phyloP scores from a whole-genome alignment of 2,329 filamentous ascomycete species.

The Magnaporthiopsis incrustans region DNA sequence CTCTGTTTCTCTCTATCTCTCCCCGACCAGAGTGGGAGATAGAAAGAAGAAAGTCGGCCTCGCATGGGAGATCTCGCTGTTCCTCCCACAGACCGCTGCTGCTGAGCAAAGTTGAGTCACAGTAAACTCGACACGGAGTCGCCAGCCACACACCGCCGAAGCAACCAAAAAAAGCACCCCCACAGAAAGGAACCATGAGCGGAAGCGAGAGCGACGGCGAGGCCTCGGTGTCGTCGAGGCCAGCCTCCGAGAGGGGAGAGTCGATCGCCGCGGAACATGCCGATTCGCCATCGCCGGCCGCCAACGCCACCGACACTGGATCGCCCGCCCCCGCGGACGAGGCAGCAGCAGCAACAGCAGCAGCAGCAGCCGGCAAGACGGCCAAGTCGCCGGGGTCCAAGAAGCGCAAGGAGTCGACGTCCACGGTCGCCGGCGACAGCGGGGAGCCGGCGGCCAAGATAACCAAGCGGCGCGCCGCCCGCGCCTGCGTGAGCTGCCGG shows the following conservation, averaged over 20 bases:
- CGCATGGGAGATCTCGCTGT: not conserved
- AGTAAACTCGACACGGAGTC: not conserved
- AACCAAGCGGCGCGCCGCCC: slow-evolving; percentile 77
- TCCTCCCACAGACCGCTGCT: not conserved
- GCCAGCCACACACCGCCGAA: not conserved
- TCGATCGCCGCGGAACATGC: not conserved
- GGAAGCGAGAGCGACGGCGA: slow-evolving; percentile 11
- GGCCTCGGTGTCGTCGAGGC: slow-evolving; percentile 8
- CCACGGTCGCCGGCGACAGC: slow-evolving; percentile 21
- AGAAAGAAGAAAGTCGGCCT: not conserved
- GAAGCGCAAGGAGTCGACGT: slow-evolving; percentile 10
- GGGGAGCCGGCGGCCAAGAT: slow-evolving; percentile 32
- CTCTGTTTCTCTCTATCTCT: not conserved
- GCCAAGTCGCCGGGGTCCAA: slow-evolving; percentile 7
- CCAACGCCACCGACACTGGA: not conserved
- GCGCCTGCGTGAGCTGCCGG: slow-evolving; percentile 83
- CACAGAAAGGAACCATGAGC: slow-evolving; percentile 1
- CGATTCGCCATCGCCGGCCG: slow-evolving; percentile 5
- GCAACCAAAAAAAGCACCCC: not conserved
- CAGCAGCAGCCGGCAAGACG: slow-evolving; percentile 7
- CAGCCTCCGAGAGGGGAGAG: not conserved
- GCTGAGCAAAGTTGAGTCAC: not conserved
- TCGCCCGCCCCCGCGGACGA: not conserved
- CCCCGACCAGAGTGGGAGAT: not conserved
- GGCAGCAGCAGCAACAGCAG: too few relatives aligned